Percentiles rank a stretch among this genome's conserved stretches.
Conservation (phyloP, 768 basidiomycete genomes). For the Tubosaeta sp. region DNA sequence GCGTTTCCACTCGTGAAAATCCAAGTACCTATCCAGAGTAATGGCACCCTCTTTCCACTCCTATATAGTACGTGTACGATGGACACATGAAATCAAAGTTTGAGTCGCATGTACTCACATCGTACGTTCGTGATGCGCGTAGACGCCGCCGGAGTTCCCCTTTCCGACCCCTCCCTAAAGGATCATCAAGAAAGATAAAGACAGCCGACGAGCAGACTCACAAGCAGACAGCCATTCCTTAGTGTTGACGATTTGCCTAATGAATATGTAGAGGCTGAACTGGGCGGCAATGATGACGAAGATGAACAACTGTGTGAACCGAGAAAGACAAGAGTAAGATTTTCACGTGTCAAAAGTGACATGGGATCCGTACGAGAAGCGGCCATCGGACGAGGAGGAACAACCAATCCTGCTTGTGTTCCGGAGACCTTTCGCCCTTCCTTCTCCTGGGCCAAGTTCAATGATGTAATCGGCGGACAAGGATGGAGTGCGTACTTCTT, state of each 20-base stretch:
- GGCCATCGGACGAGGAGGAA: constrained; percentile 86
- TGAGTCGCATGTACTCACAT: constrained; percentile 38
- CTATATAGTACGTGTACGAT: constrained; percentile 34
- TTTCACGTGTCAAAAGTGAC: neutral
- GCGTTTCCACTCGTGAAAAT: constrained; percentile 89
- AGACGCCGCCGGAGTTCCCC: constrained; percentile 72
- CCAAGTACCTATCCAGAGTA: constrained; percentile 73
- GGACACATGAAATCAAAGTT: neutral
- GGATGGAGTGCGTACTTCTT: constrained; percentile 46
- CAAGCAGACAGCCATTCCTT: constrained; percentile 93
- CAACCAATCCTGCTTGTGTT: constrained; percentile 63
- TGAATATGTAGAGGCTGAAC: constrained; percentile 82
- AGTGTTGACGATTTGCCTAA: constrained; percentile 88
- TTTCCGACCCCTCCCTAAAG: constrained; percentile 78
- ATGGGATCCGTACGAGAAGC: constrained; percentile 54
- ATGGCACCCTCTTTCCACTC: constrained; percentile 88
- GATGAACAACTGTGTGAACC: constrained; percentile 61
- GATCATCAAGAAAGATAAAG: neutral
- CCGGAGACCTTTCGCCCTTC: constrained; percentile 29
- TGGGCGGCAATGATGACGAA: constrained; percentile 79
- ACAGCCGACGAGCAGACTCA: constrained; percentile 31
- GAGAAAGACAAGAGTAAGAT: constrained; percentile 4
- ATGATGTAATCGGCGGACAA: neutral
- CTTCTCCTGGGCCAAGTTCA: constrained; percentile 32
- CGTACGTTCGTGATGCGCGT: constrained; percentile 69